These are phyloP conservation scores for Mycena chlorophos DNA, from an alignment of 768 basidiomycete genomes.

Conservation along the genomic window DNA sequence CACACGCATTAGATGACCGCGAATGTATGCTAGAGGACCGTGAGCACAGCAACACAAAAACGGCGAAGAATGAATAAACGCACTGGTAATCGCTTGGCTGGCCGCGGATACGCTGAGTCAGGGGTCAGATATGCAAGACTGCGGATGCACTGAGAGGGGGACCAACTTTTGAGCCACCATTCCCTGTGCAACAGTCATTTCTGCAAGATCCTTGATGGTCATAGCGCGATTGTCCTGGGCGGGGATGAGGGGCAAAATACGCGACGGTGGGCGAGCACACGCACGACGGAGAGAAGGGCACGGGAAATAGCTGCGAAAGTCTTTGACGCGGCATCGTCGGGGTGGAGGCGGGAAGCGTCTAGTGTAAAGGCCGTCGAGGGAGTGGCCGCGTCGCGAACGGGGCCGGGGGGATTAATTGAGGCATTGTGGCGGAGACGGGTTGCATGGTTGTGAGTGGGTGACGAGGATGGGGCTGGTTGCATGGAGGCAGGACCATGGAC, in stretches of 20 bases:
- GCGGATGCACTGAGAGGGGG: conserved; percentile 22
- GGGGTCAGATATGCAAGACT: conserved; percentile 6
- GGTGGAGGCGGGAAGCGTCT: conserved; percentile 48
- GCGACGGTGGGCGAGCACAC: conserved; percentile 31
- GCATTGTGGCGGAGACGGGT: conserved; percentile 57
- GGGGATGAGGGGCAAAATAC: conserved; percentile 21
- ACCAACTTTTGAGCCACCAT: conserved; percentile 76
- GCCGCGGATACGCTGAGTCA: conserved; percentile 67
- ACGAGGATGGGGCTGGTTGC: conserved; percentile 14
- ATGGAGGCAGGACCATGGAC: conserved; percentile 24
- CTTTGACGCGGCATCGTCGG: conserved; percentile 71
- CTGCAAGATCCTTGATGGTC: conserved; percentile 84
- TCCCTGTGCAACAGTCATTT: conserved; percentile 63
- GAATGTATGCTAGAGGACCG: conserved; percentile 26
- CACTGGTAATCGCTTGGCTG: conserved; percentile 72
- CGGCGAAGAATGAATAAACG: background rate
- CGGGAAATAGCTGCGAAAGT: conserved; percentile 74
- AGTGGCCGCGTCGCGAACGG: conserved; percentile 47
- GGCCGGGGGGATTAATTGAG: conserved; percentile 51
- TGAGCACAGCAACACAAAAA: background rate
- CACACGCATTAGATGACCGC: conserved; percentile 70
- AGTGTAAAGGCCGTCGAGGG: conserved; percentile 30
- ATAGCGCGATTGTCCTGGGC: conserved; percentile 75
- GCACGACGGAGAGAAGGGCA: conserved; percentile 71
- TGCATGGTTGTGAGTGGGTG: conserved; percentile 46